These are phyloP conservation scores for Hanseniaspora meyeri DNA, from an alignment of 805 yeast genomes.

Conservation along the genomic window DNA sequence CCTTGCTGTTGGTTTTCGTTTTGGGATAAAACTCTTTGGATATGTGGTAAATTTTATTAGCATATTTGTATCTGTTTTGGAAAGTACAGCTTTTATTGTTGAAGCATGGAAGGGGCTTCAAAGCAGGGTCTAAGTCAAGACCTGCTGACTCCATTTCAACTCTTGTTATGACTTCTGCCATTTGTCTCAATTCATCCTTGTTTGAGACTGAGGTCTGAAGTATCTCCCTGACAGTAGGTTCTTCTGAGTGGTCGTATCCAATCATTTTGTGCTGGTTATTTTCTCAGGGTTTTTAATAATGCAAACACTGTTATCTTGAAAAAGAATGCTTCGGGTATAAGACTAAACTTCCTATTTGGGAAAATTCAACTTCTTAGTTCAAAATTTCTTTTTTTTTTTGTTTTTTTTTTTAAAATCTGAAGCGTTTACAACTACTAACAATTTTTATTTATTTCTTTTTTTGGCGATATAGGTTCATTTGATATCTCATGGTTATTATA, in stretches of 20 bases:
- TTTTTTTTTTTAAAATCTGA: too few relatives aligned
- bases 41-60: constrained; percentile 21
- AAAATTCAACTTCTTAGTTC: neutral
- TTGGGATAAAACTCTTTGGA: constrained; percentile 18
- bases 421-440: neutral
- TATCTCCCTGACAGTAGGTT: neutral
- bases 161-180: neutral
- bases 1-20: constrained; percentile 3
- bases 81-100: constrained; percentile 19
- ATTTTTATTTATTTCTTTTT: too few relatives aligned
- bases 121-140: neutral
- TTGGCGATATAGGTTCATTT: neutral
- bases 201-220: neutral
- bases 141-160: neutral
- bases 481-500: neutral
- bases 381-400: neutral
- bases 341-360: neutral
- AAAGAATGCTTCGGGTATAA: neutral
- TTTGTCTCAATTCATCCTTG: neutral
- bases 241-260: neutral
- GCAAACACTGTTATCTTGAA: too few relatives aligned
- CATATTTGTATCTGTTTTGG: constrained; percentile 24
- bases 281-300: too few relatives aligned
- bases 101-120: constrained; percentile 7
- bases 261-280: neutral